phyloP scores from a whole-genome alignment of 202 grass and related monocot genomes.

The Panicum hallii region DNA sequence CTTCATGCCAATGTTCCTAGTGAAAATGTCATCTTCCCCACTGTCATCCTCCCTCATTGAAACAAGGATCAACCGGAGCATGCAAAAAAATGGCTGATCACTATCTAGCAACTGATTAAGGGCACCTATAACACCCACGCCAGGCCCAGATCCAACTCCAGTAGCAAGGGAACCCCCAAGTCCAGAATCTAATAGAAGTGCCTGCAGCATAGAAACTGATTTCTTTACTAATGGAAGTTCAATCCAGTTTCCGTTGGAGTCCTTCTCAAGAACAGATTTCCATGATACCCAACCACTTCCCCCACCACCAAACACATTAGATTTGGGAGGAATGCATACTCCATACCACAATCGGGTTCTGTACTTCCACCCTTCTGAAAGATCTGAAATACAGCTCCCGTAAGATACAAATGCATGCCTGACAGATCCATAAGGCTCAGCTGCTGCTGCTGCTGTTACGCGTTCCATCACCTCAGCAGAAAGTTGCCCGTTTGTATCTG shows the following conservation, averaged over 20 bases:
- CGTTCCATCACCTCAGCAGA: conserved; percentile 95
- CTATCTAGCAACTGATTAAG: conserved; percentile 98
- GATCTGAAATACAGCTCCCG: conserved; percentile 83
- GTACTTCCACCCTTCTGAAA: conserved; percentile 94
- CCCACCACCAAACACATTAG: conserved; percentile 81
- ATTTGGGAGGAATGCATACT: conserved; percentile 83
- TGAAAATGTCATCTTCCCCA: conserved; percentile 75
- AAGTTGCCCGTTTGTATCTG: conserved; percentile 97
- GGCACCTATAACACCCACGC: conserved; percentile 86
- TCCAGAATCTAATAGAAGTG: conserved; percentile 95
- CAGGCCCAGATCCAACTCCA: conserved; percentile 92
- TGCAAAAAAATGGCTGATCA: conserved; percentile 98
- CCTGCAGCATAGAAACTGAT: conserved; percentile 89
- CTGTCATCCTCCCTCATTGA: conserved; percentile 98
- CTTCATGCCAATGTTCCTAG: conserved; percentile 63
- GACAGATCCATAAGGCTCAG: conserved; percentile 97
- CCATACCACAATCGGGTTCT: conserved; percentile 96
- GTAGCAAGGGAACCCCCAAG: conserved; percentile 85
- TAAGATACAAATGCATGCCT: conserved; percentile 97
- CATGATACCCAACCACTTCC: conserved; percentile 81
- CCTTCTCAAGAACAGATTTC: conserved; percentile 80
- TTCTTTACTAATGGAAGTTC: conserved; percentile 96
- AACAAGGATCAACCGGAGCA: conserved; percentile 93
- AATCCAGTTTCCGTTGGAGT: conserved; percentile 81
- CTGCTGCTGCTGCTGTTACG: conserved; percentile 92